phyloP scores from a whole-genome alignment of 352 stramenopile genomes.

The Phytophthora pluvialis region DNA sequence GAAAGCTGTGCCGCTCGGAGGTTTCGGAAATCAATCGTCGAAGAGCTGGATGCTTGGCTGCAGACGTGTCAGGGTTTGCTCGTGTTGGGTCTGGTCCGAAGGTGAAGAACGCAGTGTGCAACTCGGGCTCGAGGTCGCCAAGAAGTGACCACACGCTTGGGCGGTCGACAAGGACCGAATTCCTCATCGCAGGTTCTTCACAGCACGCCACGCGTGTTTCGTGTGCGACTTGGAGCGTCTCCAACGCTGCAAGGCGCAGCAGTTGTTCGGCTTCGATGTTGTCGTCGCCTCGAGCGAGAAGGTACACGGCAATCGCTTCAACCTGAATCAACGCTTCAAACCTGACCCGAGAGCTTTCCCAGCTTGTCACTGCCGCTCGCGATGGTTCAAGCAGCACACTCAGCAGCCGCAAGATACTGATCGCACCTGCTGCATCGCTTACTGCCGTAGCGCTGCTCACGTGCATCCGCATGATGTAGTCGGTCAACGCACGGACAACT shows the following conservation, averaged over 20 bases:
- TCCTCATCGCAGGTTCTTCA: slow-evolving; percentile 6
- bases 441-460: slow-evolving; percentile 24
- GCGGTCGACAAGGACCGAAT: slow-evolving; percentile 15
- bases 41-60: slow-evolving; percentile 8
- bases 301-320: slow-evolving; percentile 61
- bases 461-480: slow-evolving; percentile 67
- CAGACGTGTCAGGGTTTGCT: neutral
- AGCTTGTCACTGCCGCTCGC: slow-evolving; percentile 29
- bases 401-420: slow-evolving; percentile 42
- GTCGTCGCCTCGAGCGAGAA: slow-evolving; percentile 56
- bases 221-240: slow-evolving; percentile 44
- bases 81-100: slow-evolving; percentile 14
- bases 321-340: slow-evolving; percentile 69
- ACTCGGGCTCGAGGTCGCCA: slow-evolving; percentile 32
- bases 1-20: slow-evolving; percentile 47
- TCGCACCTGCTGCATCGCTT: slow-evolving; percentile 32
- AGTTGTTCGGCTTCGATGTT: slow-evolving; percentile 35
- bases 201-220: slow-evolving; percentile 10
- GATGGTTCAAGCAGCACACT: slow-evolving; percentile 39
- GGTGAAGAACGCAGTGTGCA: slow-evolving; percentile 40
- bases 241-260: slow-evolving; percentile 37
- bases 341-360: slow-evolving; percentile 40
- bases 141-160: slow-evolving; percentile 37
- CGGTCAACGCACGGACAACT: slow-evolving; percentile 62
- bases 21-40: slow-evolving; percentile 21